Evolutionary conservation across 805 yeast genomes (phyloP).

Genomic region (Candida xyloterini): DNA sequence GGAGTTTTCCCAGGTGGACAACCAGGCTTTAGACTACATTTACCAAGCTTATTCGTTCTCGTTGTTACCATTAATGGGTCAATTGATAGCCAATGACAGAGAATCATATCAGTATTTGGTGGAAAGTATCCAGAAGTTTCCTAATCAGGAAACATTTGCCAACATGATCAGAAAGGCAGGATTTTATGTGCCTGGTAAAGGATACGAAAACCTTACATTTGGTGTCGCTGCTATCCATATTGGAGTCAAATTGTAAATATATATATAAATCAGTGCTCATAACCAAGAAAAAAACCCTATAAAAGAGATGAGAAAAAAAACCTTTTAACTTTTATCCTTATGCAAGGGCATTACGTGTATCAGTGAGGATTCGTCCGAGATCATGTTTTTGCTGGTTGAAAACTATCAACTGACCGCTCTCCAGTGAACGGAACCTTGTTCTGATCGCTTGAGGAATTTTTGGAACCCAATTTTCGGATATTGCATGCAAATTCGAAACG

Average conservation of each 20-base stretch:
- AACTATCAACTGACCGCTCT: slow-evolving; percentile 93
- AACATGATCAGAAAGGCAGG: slow-evolving; percentile 94
- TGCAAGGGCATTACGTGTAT: slow-evolving; percentile 99
- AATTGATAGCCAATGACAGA: slow-evolving; percentile 89
- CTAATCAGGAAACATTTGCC: slow-evolving; percentile 87
- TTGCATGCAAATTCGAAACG: slow-evolving; percentile 7
- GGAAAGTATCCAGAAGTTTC: slow-evolving; percentile 89
- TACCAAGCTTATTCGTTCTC: slow-evolving; percentile 90
- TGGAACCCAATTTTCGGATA: slow-evolving; percentile 41
- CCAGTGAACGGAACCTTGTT: slow-evolving; percentile 35
- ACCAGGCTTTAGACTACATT: slow-evolving; percentile 65
- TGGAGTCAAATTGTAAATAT: slow-evolving; percentile 74
- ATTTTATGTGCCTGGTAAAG: slow-evolving; percentile 82
- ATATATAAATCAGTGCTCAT: slow-evolving; percentile 4
- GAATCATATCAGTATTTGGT: slow-evolving; percentile 96
- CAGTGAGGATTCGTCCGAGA: slow-evolving; percentile 99
- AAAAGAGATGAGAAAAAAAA: slow-evolving; percentile 5
- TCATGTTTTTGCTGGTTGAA: slow-evolving; percentile 99
- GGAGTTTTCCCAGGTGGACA: slow-evolving; percentile 90
- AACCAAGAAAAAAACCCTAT: not conserved
- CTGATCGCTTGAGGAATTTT: slow-evolving; percentile 68
- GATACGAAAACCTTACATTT: slow-evolving; percentile 90
- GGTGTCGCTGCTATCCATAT: slow-evolving; percentile 96
- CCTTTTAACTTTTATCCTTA: slow-evolving; percentile 55
- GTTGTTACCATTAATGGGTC: slow-evolving; percentile 90